Percentiles rank a stretch among this genome's conserved stretches.
Conservation (phyloP, 2,329 filamentous ascomycete species). For the Teratosphaeria zuluensis region DNA sequence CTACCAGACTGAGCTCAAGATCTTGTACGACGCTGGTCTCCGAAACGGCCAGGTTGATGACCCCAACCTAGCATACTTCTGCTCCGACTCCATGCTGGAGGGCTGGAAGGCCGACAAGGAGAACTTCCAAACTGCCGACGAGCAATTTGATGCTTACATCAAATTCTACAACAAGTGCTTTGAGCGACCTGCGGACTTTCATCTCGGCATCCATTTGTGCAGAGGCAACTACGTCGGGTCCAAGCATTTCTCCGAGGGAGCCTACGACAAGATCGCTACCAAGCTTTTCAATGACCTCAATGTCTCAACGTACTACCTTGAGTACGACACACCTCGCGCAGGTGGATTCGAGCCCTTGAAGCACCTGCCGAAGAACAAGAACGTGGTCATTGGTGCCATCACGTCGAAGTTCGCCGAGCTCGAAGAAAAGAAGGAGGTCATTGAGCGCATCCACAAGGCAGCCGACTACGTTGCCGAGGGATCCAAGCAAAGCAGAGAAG, state of each 20-base stretch:
- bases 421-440: constrained; percentile 39
- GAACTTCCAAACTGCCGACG: constrained; percentile 58
- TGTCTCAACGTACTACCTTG: constrained; percentile 26
- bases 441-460: constrained; percentile 34
- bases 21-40: constrained; percentile 35
- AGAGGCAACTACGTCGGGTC: constrained; percentile 39
- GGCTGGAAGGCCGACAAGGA: constrained; percentile 60
- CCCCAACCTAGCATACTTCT: constrained; percentile 52
- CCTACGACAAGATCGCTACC: constrained; percentile 36
- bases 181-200: constrained; percentile 56
- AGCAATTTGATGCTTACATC: constrained; percentile 67
- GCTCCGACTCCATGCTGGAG: constrained; percentile 59
- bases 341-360: constrained; percentile 40
- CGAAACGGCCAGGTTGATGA: constrained; percentile 41
- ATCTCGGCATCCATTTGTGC: constrained; percentile 72
- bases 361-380: constrained; percentile 36
- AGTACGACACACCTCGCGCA: constrained; percentile 38
- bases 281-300: constrained; percentile 25
- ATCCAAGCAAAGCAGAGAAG: constrained; percentile 48
- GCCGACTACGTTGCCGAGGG: constrained; percentile 62
- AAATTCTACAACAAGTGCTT: constrained; percentile 62
- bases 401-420: constrained; percentile 38
- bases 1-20: constrained; percentile 37
- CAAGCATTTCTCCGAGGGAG: constrained; percentile 38
- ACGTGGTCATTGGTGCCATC: constrained; percentile 37